Conservation (phyloP, 1,284 basidiomycete genomes). For the Mycosarcoma maydis region DNA sequence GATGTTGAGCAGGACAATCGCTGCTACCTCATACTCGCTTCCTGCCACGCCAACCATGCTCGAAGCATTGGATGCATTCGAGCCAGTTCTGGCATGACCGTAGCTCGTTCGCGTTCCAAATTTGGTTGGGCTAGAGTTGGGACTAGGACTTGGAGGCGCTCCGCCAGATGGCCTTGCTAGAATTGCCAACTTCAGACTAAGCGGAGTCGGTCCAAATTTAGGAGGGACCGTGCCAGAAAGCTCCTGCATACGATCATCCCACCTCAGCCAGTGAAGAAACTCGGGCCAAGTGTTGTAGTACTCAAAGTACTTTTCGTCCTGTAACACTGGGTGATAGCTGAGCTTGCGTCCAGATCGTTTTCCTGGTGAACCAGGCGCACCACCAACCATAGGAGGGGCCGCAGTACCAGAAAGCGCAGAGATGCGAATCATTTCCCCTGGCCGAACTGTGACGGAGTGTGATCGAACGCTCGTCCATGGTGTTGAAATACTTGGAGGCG, state of each 20-base stretch:
- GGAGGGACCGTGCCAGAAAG: slow-evolving; percentile 54
- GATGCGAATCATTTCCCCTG: slow-evolving; percentile 50
- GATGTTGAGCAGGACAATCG: slow-evolving; percentile 38
- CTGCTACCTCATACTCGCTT: slow-evolving; percentile 45
- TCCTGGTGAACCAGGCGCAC: slow-evolving; percentile 55
- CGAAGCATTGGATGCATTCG: slow-evolving; percentile 20
- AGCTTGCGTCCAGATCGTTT: slow-evolving; percentile 47
- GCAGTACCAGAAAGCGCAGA: slow-evolving; percentile 41
- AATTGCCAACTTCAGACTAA: slow-evolving; percentile 38
- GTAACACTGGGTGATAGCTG: slow-evolving; percentile 51
- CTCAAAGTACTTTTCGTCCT: slow-evolving; percentile 55
- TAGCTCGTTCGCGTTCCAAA: slow-evolving; percentile 12
- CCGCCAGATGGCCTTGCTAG: slow-evolving; percentile 21
- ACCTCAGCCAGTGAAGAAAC: slow-evolving; percentile 60
- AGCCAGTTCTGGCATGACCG: slow-evolving; percentile 13
- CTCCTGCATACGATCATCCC: slow-evolving; percentile 55
- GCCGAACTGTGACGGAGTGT: slow-evolving; percentile 18
- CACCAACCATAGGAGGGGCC: slow-evolving; percentile 52
- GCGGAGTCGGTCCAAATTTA: slow-evolving; percentile 41
- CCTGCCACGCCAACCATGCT: slow-evolving; percentile 3
- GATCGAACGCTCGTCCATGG: slow-evolving; percentile 29
- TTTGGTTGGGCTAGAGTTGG: slow-evolving; percentile 24
- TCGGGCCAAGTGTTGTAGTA: slow-evolving; percentile 56
- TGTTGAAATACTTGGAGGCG: slow-evolving; percentile 5
- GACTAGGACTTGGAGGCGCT: slow-evolving; percentile 29